Evolutionary conservation across 202 grass and related monocot species (phyloP).

Genomic region (Saccharum hybrid): DNA sequence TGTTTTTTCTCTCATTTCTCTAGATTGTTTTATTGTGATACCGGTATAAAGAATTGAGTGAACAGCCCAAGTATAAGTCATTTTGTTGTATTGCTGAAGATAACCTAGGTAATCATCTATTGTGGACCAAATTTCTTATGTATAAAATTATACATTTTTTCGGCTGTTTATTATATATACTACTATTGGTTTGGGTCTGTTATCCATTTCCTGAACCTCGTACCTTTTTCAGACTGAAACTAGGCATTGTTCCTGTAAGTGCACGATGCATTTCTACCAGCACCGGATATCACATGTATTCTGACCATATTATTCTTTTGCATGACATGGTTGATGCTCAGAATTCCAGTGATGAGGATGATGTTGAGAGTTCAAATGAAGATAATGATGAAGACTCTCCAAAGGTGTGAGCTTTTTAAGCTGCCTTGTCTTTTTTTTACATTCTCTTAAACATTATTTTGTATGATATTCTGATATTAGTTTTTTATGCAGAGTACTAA

Average conservation of each 20-base stretch:
- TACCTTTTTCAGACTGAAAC: conserved; percentile 11
- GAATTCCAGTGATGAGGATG: conserved; percentile 45
- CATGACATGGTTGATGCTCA: conserved; percentile 18
- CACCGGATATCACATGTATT: not conserved
- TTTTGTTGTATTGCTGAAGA: conserved; percentile 1
- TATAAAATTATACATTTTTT: not conserved
- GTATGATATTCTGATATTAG: not conserved
- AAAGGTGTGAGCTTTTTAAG: conserved; percentile 49
- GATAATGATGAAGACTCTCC: conserved; percentile 52
- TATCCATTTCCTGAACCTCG: not conserved
- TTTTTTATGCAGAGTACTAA: conserved; percentile 36
- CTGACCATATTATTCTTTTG: conserved; percentile 25
- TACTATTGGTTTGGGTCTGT: not conserved
- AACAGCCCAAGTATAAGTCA: not conserved
- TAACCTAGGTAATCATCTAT: not conserved
- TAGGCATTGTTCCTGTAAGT: conserved; percentile 24
- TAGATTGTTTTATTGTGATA: conserved; percentile 6
- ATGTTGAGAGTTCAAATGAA: conserved; percentile 50
- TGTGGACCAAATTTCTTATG: conserved; percentile 9
- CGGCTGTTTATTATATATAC: not conserved
- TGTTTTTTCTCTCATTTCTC: not conserved
- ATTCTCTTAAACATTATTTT: not conserved
- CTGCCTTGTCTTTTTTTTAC: not conserved
- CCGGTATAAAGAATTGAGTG: not conserved
- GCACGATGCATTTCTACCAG: not conserved